phyloP scores from a whole-genome alignment of 441 rosid genomes.

The Geranium incanum region DNA sequence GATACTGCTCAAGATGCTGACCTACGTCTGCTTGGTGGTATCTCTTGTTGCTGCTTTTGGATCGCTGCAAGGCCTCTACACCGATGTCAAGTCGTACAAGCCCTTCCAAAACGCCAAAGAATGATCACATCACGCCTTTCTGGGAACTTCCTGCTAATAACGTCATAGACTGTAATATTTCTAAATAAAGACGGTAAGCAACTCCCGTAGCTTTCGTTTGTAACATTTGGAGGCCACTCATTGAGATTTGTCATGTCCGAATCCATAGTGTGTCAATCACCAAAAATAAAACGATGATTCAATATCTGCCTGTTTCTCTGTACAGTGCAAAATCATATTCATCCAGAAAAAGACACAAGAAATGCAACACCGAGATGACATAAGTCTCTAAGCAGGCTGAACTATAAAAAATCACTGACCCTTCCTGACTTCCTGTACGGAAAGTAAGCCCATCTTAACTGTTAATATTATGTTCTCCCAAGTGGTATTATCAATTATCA shows the following conservation, averaged over 20 bases:
- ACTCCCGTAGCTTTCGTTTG: background rate
- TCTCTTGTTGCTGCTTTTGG: constrained; percentile 67
- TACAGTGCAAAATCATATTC: background rate
- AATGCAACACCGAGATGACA: background rate
- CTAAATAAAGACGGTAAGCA: background rate
- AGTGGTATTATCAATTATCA: background rate
- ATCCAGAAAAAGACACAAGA: background rate
- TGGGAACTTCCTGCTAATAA: background rate
- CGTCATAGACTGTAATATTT: background rate
- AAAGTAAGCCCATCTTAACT: background rate
- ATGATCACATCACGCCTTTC: background rate
- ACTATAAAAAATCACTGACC: background rate
- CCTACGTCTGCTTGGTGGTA: constrained; percentile 44
- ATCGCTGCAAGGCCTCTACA: constrained; percentile 58
- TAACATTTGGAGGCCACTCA: background rate
- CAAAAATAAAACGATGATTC: too few relatives aligned
- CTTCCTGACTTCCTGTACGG: background rate
- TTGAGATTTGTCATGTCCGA: background rate
- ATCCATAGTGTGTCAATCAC: background rate
- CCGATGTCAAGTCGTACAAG: constrained; percentile 51
- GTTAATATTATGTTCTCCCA: background rate
- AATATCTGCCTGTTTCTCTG: too few relatives aligned
- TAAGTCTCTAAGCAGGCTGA: background rate
- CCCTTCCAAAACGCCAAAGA: constrained; percentile 40
- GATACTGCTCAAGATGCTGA: constrained; percentile 60